Evolutionary conservation across 768 basidiomycete genomes (phyloP).

Genomic region (Suillus sp.): DNA sequence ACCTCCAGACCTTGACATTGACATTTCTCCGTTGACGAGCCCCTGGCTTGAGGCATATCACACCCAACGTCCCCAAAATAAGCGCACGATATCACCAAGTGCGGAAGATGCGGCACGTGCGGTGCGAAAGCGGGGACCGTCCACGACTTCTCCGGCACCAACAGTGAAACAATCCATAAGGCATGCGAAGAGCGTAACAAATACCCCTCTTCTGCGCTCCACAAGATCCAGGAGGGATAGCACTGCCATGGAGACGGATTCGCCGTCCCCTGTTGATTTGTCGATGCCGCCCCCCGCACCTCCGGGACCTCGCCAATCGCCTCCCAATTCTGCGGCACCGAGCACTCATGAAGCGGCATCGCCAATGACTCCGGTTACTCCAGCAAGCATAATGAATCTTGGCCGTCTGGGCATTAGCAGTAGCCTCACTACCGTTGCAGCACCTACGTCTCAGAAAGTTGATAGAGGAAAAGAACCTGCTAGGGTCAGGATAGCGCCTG

Average conservation of each 20-base stretch:
- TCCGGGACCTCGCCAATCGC: conserved; percentile 33
- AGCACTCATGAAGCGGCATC: conserved; percentile 13
- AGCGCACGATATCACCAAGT: conserved; percentile 60
- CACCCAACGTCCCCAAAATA: conserved; percentile 40
- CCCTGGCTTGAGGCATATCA: conserved; percentile 75
- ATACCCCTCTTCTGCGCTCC: conserved; percentile 58
- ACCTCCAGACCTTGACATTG: conserved; percentile 61
- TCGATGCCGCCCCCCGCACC: conserved; percentile 86
- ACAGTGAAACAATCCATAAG: conserved; percentile 25
- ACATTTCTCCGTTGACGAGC: conserved; percentile 79
- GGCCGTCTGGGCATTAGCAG: conserved; percentile 59
- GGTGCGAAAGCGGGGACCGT: conserved; percentile 55
- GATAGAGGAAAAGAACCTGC: conserved; percentile 34
- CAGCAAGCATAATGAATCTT: conserved; percentile 91
- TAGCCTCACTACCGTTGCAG: conserved; percentile 28
- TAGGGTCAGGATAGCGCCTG: conserved; percentile 29
- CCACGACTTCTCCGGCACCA: conserved; percentile 19
- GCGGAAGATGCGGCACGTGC: conserved; percentile 51
- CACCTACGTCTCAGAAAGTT: conserved; percentile 32
- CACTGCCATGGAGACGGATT: conserved; percentile 50
- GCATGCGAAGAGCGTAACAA: conserved; percentile 52
- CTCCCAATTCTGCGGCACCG: conserved; percentile 16
- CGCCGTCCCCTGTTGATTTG: conserved; percentile 86
- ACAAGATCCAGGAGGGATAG: conserved; percentile 46
- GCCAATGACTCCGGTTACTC: conserved; percentile 75